Evolutionary conservation across 306 rosid species (phyloP), one percentile per base, ranked within the genome.

Genomic region (Albizia julibrissin): DNA sequence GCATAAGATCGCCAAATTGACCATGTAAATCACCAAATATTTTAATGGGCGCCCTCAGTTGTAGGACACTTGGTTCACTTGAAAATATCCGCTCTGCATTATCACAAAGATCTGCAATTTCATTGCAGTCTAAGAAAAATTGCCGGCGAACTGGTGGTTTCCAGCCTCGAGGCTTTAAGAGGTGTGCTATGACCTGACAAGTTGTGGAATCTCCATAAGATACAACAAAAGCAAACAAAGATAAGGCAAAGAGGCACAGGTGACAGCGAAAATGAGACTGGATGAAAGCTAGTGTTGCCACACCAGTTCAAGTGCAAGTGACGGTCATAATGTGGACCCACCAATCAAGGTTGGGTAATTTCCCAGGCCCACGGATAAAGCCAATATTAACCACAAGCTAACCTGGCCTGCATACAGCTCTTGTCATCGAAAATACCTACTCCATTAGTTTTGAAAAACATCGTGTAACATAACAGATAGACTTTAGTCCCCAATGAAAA

Each of bases 1-100:
- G 98, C 99, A 96, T 96, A 31, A 96, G 99, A 85, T 96, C 99
- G 79, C 99, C 99, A 88, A 96, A 96, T 75, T 96, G 99, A 79
- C 99, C 99, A 24, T 96, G 99, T 80, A 96, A 89, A 89, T 96
- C 99, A 81, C 99, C 99, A 90, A 96, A 96, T 87, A 96, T 93
- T 88, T 96, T 96, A 77, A 96, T 93, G 16, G 99, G 99, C 61
- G 99, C 99, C 86, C 83, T 89, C 47, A 96, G 99, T 83, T 92
- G 91, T 81, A 96, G 68, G 58, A 96, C 99, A 26, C 94, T 96
- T 39, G 99, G 99, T 87, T 96, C 99, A 82, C 94, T 91, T 1
- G 98, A 90, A 91, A 96, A 96, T 90, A 96, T 93, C 37, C 97
- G 89, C 89, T 96, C 99, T 67, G 97, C 98, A 84, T 90, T 96